These are phyloP conservation scores for Penicillium sp. DNA, from an alignment of 2,329 filamentous ascomycete genomes.

Conservation along the genomic window DNA sequence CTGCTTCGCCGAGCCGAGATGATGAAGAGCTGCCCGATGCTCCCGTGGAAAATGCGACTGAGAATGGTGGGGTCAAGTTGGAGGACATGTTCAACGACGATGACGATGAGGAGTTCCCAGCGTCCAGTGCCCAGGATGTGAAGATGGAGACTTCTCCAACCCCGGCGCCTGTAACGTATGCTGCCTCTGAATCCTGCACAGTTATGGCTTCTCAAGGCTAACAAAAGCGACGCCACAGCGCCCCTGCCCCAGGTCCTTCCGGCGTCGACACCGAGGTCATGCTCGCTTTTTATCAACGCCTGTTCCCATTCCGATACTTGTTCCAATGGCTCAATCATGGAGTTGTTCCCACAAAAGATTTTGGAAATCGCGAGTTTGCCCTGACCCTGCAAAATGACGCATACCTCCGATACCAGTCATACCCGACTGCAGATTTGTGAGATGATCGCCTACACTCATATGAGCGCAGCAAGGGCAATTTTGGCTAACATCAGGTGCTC, in stretches of 20 bases:
- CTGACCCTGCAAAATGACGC: constrained; percentile 92
- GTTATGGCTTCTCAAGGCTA: not conserved
- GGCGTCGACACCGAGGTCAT: constrained; percentile 79
- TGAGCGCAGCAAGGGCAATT: not conserved
- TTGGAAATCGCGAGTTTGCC: constrained; percentile 91
- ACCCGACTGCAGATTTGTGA: constrained; percentile 64
- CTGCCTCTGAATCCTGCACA: too few relatives aligned
- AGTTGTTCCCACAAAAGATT: constrained; percentile 80
- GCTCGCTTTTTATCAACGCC: constrained; percentile 89
- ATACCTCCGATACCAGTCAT: constrained; percentile 89
- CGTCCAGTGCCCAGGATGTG: constrained; percentile 52
- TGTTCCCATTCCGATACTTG: constrained; percentile 91
- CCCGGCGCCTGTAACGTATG: constrained; percentile 42
- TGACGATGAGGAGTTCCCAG: constrained; percentile 58
- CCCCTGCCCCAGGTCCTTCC: constrained; percentile 40
- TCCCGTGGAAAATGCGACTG: constrained; percentile 22
- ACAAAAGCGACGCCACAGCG: constrained; percentile 23
- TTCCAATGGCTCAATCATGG: constrained; percentile 99
- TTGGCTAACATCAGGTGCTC: constrained; percentile 20
- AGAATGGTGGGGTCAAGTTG: constrained; percentile 44
- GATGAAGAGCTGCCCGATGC: constrained; percentile 48
- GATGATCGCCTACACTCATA: constrained; percentile 20
- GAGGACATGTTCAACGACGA: constrained; percentile 64
- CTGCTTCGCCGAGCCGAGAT: constrained; percentile 43
- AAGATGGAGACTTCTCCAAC: constrained; percentile 46